A percentile compares a stretch with the other conserved stretches of the same genome.
Conservation (phyloP, 208 protist species). For the Novymonas esmeraldas region DNA sequence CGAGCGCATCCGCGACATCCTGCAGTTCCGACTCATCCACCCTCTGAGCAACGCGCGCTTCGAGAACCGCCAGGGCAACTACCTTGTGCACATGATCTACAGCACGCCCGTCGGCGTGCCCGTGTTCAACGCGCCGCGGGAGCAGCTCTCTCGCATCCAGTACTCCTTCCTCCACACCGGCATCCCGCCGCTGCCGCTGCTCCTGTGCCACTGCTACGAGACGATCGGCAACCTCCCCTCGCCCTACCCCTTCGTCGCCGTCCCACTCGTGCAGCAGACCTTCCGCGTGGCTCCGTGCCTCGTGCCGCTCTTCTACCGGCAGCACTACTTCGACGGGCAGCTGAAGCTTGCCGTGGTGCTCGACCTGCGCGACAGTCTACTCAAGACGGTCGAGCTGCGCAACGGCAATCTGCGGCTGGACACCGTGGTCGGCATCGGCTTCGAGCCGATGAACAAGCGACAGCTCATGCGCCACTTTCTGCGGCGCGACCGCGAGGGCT, state of each 20-base stretch:
- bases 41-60: slow-evolving; percentile 54
- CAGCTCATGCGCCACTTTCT: slow-evolving; percentile 43
- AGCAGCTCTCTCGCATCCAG: slow-evolving; percentile 56
- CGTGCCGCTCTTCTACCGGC: slow-evolving; percentile 50
- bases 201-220: slow-evolving; percentile 66
- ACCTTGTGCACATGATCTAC: slow-evolving; percentile 52
- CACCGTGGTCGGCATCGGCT: slow-evolving; percentile 49
- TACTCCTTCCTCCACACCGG: slow-evolving; percentile 45
- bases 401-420: slow-evolving; percentile 50
- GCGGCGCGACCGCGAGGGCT: no score
- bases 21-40: slow-evolving; percentile 61
- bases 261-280: slow-evolving; percentile 55
- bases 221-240: slow-evolving; percentile 56
- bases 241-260: slow-evolving; percentile 58
- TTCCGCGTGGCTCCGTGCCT: slow-evolving; percentile 56
- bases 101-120: slow-evolving; percentile 45
- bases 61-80: slow-evolving; percentile 56
- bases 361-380: slow-evolving; percentile 54
- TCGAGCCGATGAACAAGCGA: slow-evolving; percentile 53
- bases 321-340: slow-evolving; percentile 57
- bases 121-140: slow-evolving; percentile 31
- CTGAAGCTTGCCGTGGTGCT: slow-evolving; percentile 55
- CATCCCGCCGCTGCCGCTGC: slow-evolving; percentile 54
- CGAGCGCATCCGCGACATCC: slow-evolving; percentile 30
- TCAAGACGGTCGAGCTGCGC: slow-evolving; percentile 58